Evolutionary conservation across 2,329 filamentous ascomycete genomes (phyloP).

Genomic region (Ramularia collo-cygni): DNA sequence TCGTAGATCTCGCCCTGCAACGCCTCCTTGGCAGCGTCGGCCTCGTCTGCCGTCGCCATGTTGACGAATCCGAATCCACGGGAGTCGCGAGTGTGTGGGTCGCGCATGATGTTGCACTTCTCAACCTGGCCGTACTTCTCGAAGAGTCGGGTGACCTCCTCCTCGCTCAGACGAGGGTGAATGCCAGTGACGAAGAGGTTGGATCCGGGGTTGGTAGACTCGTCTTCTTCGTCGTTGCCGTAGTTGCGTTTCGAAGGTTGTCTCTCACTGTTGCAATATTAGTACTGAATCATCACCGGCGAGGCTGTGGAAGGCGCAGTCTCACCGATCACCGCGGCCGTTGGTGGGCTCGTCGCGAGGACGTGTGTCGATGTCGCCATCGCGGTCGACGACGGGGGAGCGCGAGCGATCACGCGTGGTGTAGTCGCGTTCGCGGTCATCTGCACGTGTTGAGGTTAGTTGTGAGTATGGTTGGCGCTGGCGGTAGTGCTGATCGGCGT

Average conservation of each 20-base stretch:
- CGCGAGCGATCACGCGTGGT: conserved; percentile 56
- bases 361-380: conserved; percentile 37
- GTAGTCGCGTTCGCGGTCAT: conserved; percentile 56
- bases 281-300: conserved; percentile 11
- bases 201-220: conserved; percentile 83
- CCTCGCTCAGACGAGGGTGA: conserved; percentile 81
- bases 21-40: conserved; percentile 92
- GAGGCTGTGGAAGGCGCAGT: conserved; percentile 7
- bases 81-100: conserved; percentile 96
- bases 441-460: conserved; percentile 25
- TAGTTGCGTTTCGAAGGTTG: conserved; percentile 31
- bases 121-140: conserved; percentile 98
- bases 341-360: conserved; percentile 55
- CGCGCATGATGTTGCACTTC: conserved; percentile 99
- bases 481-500: neutral
- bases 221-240: conserved; percentile 54
- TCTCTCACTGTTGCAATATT: conserved; percentile 35
- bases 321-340: conserved; percentile 50
- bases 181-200: conserved; percentile 99
- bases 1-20: conserved; percentile 93
- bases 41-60: conserved; percentile 92
- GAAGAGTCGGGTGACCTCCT: conserved; percentile 88
- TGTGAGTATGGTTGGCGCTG: neutral
- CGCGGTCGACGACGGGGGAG: conserved; percentile 51
- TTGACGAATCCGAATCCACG: conserved; percentile 99